Evolutionary conservation across 495 filamentous ascomycete species (phyloP).

Genomic region (Cercophora samala): DNA sequence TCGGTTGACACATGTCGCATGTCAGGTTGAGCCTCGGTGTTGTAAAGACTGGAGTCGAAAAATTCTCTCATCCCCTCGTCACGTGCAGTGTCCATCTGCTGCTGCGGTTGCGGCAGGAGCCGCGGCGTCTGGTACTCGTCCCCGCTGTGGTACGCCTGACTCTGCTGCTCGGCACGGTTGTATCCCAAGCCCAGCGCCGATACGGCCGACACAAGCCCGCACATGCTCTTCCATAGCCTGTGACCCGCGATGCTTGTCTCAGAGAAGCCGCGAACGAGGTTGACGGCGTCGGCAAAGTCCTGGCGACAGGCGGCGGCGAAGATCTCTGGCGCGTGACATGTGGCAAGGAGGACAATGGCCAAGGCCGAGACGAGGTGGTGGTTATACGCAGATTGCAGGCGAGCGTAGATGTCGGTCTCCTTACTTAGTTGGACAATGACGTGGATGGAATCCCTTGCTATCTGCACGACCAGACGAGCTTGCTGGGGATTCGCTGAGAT

Average conservation of each 20-base stretch:
- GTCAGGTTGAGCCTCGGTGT: background rate
- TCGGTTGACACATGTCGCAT: background rate
- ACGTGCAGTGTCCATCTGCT: no score
- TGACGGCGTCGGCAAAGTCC: background rate
- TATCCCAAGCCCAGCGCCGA: background rate
- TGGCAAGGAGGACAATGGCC: background rate
- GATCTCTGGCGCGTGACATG: background rate
- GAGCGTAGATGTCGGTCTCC: background rate
- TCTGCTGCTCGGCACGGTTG: background rate
- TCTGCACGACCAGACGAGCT: background rate
- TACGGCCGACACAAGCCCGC: conserved; percentile 8
- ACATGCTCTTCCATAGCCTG: conserved; percentile 12
- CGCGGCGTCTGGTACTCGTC: no score
- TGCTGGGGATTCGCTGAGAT: background rate
- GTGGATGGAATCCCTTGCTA: background rate
- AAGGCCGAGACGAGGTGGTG: background rate
- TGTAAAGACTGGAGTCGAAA: background rate
- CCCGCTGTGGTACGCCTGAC: background rate
- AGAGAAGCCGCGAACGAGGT: background rate
- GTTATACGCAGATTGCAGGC: background rate
- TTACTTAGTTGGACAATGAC: background rate
- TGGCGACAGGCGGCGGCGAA: background rate
- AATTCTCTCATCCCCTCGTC: background rate
- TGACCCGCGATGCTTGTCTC: background rate
- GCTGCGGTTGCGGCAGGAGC: no score